These are phyloP conservation scores for Chaetoceros muelleri DNA, from an alignment of 108 stramenopile species.

Conservation along the genomic window DNA sequence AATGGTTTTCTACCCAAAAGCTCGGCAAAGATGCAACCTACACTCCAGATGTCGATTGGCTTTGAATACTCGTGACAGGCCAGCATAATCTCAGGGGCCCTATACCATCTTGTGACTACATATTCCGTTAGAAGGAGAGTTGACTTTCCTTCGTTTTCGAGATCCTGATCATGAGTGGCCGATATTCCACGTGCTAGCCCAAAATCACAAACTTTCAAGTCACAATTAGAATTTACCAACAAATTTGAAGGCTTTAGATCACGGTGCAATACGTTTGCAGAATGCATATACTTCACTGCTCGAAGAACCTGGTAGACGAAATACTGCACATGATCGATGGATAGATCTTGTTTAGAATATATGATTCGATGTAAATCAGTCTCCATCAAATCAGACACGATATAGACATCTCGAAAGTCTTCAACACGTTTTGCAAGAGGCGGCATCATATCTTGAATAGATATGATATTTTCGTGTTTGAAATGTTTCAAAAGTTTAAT, in stretches of 20 bases:
- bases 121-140: slow-evolving; percentile 87
- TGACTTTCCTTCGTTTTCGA: slow-evolving; percentile 39
- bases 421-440: slow-evolving; percentile 71
- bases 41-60: slow-evolving; percentile 94
- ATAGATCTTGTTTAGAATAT: slow-evolving; percentile 93
- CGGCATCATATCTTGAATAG: slow-evolving; percentile 81
- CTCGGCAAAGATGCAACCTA: slow-evolving; percentile 99
- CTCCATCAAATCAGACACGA: slow-evolving; percentile 97
- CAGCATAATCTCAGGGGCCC: slow-evolving; percentile 99
- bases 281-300: slow-evolving; percentile 97
- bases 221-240: slow-evolving; percentile 98
- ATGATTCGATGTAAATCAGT: slow-evolving; percentile 99
- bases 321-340: slow-evolving; percentile 96
- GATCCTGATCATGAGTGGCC: slow-evolving; percentile 25
- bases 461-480: slow-evolving; percentile 87
- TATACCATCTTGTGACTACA: slow-evolving; percentile 97
- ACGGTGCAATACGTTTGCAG: slow-evolving; percentile 96
- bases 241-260: slow-evolving; percentile 98
- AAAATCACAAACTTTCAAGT: slow-evolving; percentile 98
- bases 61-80: slow-evolving; percentile 97
- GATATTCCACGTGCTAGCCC: slow-evolving; percentile 91
- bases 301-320: slow-evolving; percentile 96
- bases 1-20: slow-evolving; percentile 90
- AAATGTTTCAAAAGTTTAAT: slow-evolving; percentile 92
- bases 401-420: slow-evolving; percentile 96